Evolutionary conservation across 108 stramenopile genomes (phyloP).

Genomic region (Pseudonitzschia multiseries): DNA sequence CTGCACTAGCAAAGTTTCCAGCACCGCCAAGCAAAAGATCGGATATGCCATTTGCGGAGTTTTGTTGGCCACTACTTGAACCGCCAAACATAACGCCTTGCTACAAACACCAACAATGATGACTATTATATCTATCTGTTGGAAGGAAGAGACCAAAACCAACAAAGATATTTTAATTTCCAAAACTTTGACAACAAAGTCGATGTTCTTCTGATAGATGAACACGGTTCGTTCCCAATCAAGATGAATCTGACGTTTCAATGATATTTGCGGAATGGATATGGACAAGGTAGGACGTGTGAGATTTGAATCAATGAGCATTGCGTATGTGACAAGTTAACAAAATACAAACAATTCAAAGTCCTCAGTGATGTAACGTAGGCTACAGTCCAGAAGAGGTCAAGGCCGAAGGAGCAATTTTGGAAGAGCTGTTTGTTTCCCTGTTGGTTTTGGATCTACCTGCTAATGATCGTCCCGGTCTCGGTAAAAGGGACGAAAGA

Average conservation of each 20-base stretch:
- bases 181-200: conserved; percentile 7
- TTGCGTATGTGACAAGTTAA: neutral
- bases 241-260: neutral
- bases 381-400: neutral
- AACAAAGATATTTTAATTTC: neutral
- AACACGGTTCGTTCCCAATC: neutral
- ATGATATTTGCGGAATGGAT: neutral
- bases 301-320: neutral
- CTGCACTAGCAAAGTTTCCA: conserved; percentile 39
- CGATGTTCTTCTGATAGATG: neutral
- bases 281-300: neutral
- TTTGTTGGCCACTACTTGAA: conserved; percentile 36
- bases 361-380: neutral
- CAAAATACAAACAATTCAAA: neutral
- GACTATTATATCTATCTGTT: conserved; percentile 1
- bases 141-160: neutral
- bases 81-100: conserved; percentile 48
- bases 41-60: conserved; percentile 33
- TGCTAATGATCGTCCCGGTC: neutral
- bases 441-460: neutral
- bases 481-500: neutral
- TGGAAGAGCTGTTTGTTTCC: neutral
- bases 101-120: conserved; percentile 6
- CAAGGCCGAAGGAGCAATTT: neutral
- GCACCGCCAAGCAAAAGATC: conserved; percentile 52